phyloP scores from a whole-genome alignment of 257 asterid genomes.

The Gentiana straminea region DNA sequence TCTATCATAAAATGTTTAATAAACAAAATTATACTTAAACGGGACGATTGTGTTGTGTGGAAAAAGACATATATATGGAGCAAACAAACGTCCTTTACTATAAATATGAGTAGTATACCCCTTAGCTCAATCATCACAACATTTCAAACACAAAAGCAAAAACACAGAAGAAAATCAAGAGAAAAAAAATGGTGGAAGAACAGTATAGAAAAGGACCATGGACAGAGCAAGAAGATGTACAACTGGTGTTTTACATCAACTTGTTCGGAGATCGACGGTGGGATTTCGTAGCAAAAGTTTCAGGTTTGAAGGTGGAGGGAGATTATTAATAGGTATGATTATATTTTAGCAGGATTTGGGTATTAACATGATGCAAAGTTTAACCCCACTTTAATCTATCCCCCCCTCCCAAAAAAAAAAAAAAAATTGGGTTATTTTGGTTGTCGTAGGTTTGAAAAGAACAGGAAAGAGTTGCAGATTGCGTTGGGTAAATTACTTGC shows the following conservation, averaged over 20 bases:
- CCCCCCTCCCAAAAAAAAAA: too few relatives aligned
- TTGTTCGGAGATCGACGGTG: constrained; percentile 88
- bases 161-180: neutral
- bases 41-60: too few relatives aligned
- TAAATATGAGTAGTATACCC: neutral
- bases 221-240: constrained; percentile 85
- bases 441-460: constrained; percentile 59
- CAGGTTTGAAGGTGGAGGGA: constrained; percentile 99
- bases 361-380: neutral
- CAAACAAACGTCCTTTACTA: neutral
- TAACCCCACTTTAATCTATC: too few relatives aligned
- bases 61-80: too few relatives aligned
- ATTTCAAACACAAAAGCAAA: neutral
- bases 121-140: neutral
- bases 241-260: constrained; percentile 69
- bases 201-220: constrained; percentile 64
- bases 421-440: neutral
- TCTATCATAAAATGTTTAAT: too few relatives aligned
- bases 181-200: constrained; percentile 23
- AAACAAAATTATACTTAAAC: too few relatives aligned
- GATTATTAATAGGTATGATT: constrained; percentile 75
- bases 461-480: constrained; percentile 91
- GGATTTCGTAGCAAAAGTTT: constrained; percentile 94
- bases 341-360: constrained; percentile 19
- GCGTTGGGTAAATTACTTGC: constrained; percentile 90